Evolutionary conservation across 1,284 basidiomycete genomes (phyloP).

Genomic region (Paramarasmius palmivorus): DNA sequence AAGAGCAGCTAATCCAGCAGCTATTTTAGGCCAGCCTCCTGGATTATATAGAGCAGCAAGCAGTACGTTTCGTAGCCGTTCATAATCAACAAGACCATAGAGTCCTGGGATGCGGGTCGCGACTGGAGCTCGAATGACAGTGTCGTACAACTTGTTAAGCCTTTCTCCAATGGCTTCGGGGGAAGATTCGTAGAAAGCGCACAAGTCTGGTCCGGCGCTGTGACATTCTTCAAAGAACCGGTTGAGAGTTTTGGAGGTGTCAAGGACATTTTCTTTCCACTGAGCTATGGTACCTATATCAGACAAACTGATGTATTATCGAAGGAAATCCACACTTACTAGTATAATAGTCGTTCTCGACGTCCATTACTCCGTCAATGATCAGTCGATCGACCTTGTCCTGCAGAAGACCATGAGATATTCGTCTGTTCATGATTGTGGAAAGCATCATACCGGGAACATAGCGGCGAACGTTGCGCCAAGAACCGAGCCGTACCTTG

Average conservation of each 20-base stretch:
- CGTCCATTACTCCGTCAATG: slow-evolving; percentile 33
- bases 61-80: not conserved
- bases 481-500: slow-evolving; percentile 45
- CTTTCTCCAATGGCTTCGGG: slow-evolving; percentile 25
- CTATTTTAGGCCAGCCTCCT: slow-evolving; percentile 12
- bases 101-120: too few relatives aligned
- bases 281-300: slow-evolving; percentile 18
- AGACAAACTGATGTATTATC: too few relatives aligned
- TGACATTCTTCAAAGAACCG: slow-evolving; percentile 26
- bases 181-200: slow-evolving; percentile 27
- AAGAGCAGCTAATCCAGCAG: slow-evolving; percentile 17
- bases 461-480: slow-evolving; percentile 48
- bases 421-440: too few relatives aligned
- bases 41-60: slow-evolving; percentile 18
- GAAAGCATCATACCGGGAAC: too few relatives aligned
- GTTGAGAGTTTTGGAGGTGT: slow-evolving; percentile 26
- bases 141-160: slow-evolving; percentile 15
- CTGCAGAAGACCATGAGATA: too few relatives aligned
- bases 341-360: slow-evolving; percentile 33
- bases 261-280: slow-evolving; percentile 24
- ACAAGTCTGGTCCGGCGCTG: slow-evolving; percentile 21
- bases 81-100: too few relatives aligned
- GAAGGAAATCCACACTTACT: not conserved
- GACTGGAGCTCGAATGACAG: slow-evolving; percentile 12
- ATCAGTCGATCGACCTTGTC: too few relatives aligned